These are phyloP conservation scores for Aleurites moluccanus DNA, from an alignment of 441 rosid genomes.

Conservation along the genomic window DNA sequence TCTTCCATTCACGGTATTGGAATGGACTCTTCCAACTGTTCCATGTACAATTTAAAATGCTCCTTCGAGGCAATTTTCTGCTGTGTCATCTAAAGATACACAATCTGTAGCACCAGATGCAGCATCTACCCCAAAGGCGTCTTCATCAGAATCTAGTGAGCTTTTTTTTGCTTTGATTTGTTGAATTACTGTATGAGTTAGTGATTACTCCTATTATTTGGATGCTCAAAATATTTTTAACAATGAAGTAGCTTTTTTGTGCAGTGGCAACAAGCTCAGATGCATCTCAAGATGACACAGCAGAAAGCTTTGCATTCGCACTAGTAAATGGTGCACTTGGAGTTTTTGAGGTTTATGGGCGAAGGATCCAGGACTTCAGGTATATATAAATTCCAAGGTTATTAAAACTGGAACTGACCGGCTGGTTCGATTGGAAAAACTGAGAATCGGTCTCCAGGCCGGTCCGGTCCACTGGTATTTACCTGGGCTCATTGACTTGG, in stretches of 20 bases:
- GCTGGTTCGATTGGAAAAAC: too few species aligned
- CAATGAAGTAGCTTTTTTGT: conserved; percentile 28
- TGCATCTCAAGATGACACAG: conserved; percentile 63
- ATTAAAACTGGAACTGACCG: too few species aligned
- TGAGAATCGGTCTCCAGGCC: too few species aligned
- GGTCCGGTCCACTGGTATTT: too few species aligned
- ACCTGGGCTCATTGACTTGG: too few species aligned
- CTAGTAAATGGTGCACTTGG: conserved; percentile 97
- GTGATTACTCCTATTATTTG: conserved; percentile 19
- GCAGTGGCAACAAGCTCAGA: conserved; percentile 56
- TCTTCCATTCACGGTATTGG: conserved; percentile 98
- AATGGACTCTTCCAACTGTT: conserved; percentile 99
- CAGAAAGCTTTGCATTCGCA: conserved; percentile 98
- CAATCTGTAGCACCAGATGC: conserved; percentile 48
- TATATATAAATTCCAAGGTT: conserved; percentile 27
- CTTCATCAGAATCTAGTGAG: conserved; percentile 79
- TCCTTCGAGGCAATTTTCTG: conserved; percentile 52
- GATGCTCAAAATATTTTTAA: conserved; percentile 22
- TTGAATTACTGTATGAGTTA: conserved; percentile 17
- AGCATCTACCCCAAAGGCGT: conserved; percentile 41
- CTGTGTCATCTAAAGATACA: conserved; percentile 41
- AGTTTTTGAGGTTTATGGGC: conserved; percentile 97
- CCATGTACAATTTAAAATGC: conserved; percentile 69
- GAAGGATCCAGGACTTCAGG: conserved; percentile 97
- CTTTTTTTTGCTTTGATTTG: conserved; percentile 30